phyloP scores from a whole-genome alignment of 352 stramenopile species.

The Globisporangium abappressorium region DNA sequence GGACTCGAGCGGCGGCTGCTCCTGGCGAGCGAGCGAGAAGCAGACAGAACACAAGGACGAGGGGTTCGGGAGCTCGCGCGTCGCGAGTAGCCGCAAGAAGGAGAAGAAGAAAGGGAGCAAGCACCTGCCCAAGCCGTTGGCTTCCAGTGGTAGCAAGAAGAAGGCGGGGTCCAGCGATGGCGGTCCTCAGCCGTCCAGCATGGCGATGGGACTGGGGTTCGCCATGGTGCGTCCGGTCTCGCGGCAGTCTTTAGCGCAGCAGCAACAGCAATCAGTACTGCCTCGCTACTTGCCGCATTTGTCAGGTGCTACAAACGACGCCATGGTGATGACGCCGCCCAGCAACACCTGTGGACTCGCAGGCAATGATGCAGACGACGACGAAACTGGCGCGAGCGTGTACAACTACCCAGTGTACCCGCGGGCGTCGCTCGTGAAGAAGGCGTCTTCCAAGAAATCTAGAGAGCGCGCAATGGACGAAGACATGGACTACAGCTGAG shows the following conservation, averaged over 20 bases:
- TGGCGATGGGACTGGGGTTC: constrained; percentile 23
- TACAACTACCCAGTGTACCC: constrained; percentile 66
- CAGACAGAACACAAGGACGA: constrained; percentile 30
- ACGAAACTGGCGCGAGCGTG: constrained; percentile 25
- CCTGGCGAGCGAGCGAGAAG: constrained; percentile 16
- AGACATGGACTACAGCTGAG: constrained; percentile 56
- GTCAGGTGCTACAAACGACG: constrained; percentile 24
- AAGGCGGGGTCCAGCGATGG: constrained; percentile 19
- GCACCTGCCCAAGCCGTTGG: constrained; percentile 34
- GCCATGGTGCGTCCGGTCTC: constrained; percentile 44
- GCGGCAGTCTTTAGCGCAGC: constrained; percentile 34
- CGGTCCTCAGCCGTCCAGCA: constrained; percentile 9
- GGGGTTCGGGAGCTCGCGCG: constrained; percentile 22
- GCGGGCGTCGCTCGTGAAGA: constrained; percentile 32
- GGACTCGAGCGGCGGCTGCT: constrained; percentile 17
- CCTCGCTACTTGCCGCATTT: constrained; percentile 48
- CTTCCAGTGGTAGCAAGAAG: constrained; percentile 34
- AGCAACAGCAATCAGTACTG: constrained; percentile 19
- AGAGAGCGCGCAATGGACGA: constrained; percentile 40
- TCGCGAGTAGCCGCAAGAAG: constrained; percentile 29
- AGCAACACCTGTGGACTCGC: neutral
- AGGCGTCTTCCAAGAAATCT: constrained; percentile 47
- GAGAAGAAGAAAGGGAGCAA: constrained; percentile 41
- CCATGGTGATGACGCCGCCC: constrained; percentile 12
- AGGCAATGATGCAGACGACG: constrained; percentile 21